Evolutionary conservation across 179 eudicot species (phyloP).

Genomic region (Spergularia azorica): DNA sequence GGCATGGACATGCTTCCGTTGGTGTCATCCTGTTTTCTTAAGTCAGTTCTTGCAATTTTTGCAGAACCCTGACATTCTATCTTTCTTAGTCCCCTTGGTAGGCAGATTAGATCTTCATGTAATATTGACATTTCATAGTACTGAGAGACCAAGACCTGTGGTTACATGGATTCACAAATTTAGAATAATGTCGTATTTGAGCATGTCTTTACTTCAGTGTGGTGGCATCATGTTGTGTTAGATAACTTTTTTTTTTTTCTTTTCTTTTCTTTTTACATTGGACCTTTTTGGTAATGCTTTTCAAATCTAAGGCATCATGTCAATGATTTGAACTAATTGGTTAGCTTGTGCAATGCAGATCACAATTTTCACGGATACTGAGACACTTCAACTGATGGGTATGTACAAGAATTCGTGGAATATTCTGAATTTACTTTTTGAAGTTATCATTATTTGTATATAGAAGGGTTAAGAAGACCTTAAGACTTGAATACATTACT

Average conservation of each 20-base stretch:
- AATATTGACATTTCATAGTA: too few species aligned
- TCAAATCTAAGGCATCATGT: not conserved
- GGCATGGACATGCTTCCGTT: not conserved
- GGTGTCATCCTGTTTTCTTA: not conserved
- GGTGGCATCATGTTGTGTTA: not conserved
- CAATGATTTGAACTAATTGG: constrained; percentile 14
- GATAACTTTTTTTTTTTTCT: not conserved
- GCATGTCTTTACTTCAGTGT: not conserved
- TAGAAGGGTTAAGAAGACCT: not conserved
- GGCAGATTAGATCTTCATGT: not conserved
- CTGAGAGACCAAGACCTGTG: too few species aligned
- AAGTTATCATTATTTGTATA: not conserved
- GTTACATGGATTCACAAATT: not conserved
- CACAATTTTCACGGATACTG: constrained; percentile 41
- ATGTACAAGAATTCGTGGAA: constrained; percentile 13
- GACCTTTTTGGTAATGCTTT: not conserved
- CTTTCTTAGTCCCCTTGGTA: not conserved
- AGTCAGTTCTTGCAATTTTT: not conserved
- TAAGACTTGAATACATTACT: not conserved
- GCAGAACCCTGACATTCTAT: not conserved
- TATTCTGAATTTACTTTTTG: not conserved
- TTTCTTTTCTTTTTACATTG: not conserved
- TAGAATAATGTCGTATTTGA: not conserved
- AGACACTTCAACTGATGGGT: constrained; percentile 42
- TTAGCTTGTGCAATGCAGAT: constrained; percentile 25